Conservation (phyloP, 495 filamentous ascomycete species). For the Xylaria telfairii region DNA sequence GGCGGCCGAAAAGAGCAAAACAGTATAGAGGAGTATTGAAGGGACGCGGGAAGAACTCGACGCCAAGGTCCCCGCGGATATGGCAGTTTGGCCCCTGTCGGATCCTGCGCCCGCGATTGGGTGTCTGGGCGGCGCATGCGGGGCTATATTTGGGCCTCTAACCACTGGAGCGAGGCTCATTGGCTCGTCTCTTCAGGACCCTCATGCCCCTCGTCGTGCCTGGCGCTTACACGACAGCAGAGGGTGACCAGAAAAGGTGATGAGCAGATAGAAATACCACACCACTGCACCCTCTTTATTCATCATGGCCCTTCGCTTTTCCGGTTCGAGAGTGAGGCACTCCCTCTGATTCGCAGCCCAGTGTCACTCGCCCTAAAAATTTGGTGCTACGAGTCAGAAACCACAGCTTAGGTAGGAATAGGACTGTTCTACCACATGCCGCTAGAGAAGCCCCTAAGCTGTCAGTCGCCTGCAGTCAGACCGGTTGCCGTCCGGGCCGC, state of each 20-base stretch:
- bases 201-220: slow-evolving; percentile 23
- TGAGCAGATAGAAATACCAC: not conserved
- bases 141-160: slow-evolving; percentile 14
- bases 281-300: slow-evolving; percentile 17
- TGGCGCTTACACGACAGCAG: slow-evolving; percentile 23
- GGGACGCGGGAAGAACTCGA: not conserved
- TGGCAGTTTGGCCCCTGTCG: slow-evolving; percentile 10
- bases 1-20: slow-evolving; percentile 12
- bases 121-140: not conserved
- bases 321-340: not conserved
- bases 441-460: not conserved
- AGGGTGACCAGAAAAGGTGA: slow-evolving; percentile 6
- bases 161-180: not conserved
- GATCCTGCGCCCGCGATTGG: slow-evolving; percentile 12
- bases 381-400: slow-evolving; percentile 2
- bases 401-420: not conserved
- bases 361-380: not conserved
- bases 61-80: not conserved
- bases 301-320: not conserved
- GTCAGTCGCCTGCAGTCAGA: slow-evolving; percentile 15
- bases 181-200: slow-evolving; percentile 7
- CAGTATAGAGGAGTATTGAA: not conserved
- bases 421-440: not conserved
- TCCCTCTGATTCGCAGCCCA: slow-evolving; percentile 5
- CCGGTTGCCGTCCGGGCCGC: slow-evolving; percentile 20